Evolutionary conservation across 345 rosid genomes (phyloP).

Genomic region (Pseudoturritis turrita): DNA sequence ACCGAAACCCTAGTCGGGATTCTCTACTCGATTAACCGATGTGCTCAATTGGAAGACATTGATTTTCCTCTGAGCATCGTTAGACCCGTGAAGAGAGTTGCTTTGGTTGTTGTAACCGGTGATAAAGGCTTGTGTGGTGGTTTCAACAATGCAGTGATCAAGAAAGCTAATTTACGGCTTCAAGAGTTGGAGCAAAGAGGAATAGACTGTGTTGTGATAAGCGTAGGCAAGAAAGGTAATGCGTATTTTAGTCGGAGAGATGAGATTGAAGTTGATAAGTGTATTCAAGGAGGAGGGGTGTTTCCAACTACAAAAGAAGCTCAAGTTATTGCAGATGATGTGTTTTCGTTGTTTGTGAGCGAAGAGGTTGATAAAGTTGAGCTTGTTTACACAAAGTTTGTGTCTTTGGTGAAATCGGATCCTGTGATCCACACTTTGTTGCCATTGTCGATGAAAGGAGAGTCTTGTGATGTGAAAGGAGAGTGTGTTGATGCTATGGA

Average conservation of each 20-base stretch:
- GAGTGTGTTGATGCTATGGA: conserved; percentile 65
- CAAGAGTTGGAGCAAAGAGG: conserved; percentile 56
- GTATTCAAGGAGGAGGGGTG: conserved; percentile 45
- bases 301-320: conserved; percentile 81
- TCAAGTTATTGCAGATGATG: conserved; percentile 73
- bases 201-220: conserved; percentile 55
- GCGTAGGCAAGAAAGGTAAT: conserved; percentile 85
- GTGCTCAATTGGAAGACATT: conserved; percentile 53
- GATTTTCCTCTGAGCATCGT: conserved; percentile 62
- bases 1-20: conserved; percentile 52
- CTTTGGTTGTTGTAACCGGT: conserved; percentile 55
- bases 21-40: conserved; percentile 47
- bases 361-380: conserved; percentile 91
- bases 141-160: conserved; percentile 64
- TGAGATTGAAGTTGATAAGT: conserved; percentile 41
- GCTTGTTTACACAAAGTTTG: conserved; percentile 75
- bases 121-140: conserved; percentile 87
- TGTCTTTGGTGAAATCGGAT: conserved; percentile 68
- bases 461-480: conserved; percentile 54
- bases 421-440: conserved; percentile 68
- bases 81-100: conserved; percentile 77
- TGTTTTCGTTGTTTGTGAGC: conserved; percentile 63
- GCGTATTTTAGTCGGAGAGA: conserved; percentile 59
- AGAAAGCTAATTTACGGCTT: conserved; percentile 51
- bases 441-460: conserved; percentile 60